A percentile compares a stretch with the other conserved stretches of the same genome.
Evolutionary conservation across 495 filamentous ascomycete genomes (phyloP).

Genomic region (Cryomyces minteri): DNA sequence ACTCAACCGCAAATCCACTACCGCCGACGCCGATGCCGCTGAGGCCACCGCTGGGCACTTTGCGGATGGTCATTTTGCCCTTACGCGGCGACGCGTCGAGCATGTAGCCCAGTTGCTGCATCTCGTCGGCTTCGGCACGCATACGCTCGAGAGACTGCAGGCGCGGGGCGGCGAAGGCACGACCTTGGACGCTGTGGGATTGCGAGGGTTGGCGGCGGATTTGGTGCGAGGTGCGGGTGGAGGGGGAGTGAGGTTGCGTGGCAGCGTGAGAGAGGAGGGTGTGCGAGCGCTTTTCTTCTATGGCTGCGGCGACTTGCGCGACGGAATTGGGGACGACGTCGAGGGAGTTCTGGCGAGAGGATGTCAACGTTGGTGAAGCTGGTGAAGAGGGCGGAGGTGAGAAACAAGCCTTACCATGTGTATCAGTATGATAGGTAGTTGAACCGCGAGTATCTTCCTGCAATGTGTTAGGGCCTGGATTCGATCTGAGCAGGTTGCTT

Average conservation of each 20-base stretch:
- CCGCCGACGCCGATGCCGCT: neutral
- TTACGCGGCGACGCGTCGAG: conserved; percentile 16
- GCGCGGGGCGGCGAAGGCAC: conserved; percentile 21
- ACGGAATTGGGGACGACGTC: conserved; percentile 42
- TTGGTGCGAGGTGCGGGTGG: neutral
- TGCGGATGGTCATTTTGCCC: neutral
- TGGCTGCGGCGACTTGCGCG: conserved; percentile 34
- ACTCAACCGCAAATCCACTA: neutral
- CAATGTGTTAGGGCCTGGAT: conserved; percentile 1
- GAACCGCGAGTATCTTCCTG: conserved; percentile 29
- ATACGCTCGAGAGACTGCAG: conserved; percentile 20
- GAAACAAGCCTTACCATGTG: conserved; percentile 26
- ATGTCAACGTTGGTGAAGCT: conserved; percentile 1
- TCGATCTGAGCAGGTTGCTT: neutral
- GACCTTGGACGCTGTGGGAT: conserved; percentile 15
- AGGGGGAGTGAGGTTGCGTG: conserved; percentile 1
- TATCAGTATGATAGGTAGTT: conserved; percentile 34
- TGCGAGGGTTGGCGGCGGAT: conserved; percentile 12
- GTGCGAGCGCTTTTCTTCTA: conserved; percentile 27
- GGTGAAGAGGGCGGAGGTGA: neutral
- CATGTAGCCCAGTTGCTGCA: conserved; percentile 13
- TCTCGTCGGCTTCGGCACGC: conserved; percentile 13
- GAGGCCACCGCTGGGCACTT: neutral
- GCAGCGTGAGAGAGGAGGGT: neutral
- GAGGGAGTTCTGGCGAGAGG: conserved; percentile 28